These are phyloP conservation scores for Leccinum brunneo-olivaceum DNA, from an alignment of 1,284 basidiomycete genomes.

Conservation along the genomic window DNA sequence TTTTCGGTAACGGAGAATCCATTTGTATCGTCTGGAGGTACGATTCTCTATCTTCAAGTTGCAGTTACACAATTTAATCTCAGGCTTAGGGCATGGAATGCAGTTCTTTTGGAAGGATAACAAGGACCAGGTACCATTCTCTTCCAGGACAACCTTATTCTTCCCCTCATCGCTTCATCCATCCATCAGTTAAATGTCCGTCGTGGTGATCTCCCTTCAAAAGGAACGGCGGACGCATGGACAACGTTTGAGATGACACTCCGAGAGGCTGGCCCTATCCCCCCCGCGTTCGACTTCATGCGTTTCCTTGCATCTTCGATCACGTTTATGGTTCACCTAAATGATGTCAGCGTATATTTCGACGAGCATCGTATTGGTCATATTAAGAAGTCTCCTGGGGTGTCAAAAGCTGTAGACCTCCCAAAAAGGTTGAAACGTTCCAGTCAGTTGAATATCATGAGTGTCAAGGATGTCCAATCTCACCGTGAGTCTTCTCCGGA, in stretches of 20 bases:
- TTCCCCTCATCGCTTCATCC: slow-evolving; percentile 7
- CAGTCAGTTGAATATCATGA: slow-evolving; percentile 22
- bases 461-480: slow-evolving; percentile 18
- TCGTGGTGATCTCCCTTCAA: slow-evolving; percentile 57
- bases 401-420: slow-evolving; percentile 51
- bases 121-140: slow-evolving; percentile 61
- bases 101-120: slow-evolving; percentile 96
- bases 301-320: slow-evolving; percentile 90
- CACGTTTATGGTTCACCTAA: slow-evolving; percentile 87
- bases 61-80: neutral
- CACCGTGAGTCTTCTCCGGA: slow-evolving; percentile 11
- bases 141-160: neutral
- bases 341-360: slow-evolving; percentile 72
- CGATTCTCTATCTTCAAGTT: slow-evolving; percentile 1
- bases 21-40: slow-evolving; percentile 84
- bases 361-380: slow-evolving; percentile 74
- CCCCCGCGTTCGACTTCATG: slow-evolving; percentile 79
- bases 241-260: slow-evolving; percentile 90
- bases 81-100: slow-evolving; percentile 76
- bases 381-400: slow-evolving; percentile 64
- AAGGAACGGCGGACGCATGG: slow-evolving; percentile 49
- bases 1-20: slow-evolving; percentile 90
- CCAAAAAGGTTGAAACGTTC: slow-evolving; percentile 25
- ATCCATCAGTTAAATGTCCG: slow-evolving; percentile 62
- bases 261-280: slow-evolving; percentile 79